phyloP scores from a whole-genome alignment of 257 asterid species.

The Thymus quinquecostatus region DNA sequence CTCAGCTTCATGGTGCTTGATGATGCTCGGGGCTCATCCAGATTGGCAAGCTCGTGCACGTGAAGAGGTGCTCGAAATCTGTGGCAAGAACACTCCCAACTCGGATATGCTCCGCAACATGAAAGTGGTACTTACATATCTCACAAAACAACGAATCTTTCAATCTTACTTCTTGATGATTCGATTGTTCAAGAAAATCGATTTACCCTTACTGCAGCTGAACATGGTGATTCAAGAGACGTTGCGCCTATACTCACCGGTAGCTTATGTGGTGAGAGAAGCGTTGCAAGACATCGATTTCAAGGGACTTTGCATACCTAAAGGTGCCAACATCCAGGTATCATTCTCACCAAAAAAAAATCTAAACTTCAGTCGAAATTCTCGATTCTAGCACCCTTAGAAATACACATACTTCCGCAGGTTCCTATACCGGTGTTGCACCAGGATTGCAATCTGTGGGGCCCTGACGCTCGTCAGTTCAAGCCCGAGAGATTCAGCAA shows the following conservation, averaged over 20 bases:
- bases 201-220: conserved; percentile 34
- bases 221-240: conserved; percentile 70
- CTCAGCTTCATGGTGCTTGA: conserved; percentile 82
- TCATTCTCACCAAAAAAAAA: background rate
- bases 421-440: conserved; percentile 59
- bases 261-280: conserved; percentile 62
- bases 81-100: conserved; percentile 51
- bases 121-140: conserved; percentile 55
- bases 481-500: conserved; percentile 67
- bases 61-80: conserved; percentile 61
- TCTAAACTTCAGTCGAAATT: too few species aligned
- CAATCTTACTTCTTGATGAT: background rate
- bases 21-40: conserved; percentile 68
- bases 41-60: conserved; percentile 82
- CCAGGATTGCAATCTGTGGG: conserved; percentile 56
- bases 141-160: too few species aligned
- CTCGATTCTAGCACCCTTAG: too few species aligned
- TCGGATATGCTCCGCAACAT: conserved; percentile 58
- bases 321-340: conserved; percentile 61
- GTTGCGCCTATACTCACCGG: conserved; percentile 72
- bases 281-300: conserved; percentile 60
- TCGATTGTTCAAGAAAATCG: background rate
- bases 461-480: conserved; percentile 51
- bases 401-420: conserved; percentile 24
- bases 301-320: conserved; percentile 53